These are phyloP conservation scores for Zarea fungicola DNA, from an alignment of 2,329 filamentous ascomycete genomes.

Conservation along the genomic window DNA sequence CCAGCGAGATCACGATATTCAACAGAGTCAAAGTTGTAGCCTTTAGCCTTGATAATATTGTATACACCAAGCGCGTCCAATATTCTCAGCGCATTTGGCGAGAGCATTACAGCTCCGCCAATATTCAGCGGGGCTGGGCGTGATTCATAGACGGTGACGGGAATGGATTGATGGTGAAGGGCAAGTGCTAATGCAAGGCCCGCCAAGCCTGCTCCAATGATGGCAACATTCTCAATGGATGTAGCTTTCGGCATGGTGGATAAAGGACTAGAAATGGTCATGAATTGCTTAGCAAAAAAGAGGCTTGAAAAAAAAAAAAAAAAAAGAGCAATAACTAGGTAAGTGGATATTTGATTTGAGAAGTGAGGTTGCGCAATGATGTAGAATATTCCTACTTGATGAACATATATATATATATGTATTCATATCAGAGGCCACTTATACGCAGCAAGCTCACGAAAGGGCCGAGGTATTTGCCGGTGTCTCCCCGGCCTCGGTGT, in stretches of 20 bases:
- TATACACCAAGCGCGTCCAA: constrained; percentile 48
- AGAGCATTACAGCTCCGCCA: constrained; percentile 54
- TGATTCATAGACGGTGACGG: constrained; percentile 46
- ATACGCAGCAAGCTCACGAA: too few species aligned
- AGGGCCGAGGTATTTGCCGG: too few species aligned
- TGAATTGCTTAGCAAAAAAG: too few species aligned
- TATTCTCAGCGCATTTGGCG: constrained; percentile 52
- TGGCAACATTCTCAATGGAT: constrained; percentile 21
- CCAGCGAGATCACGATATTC: constrained; percentile 36
- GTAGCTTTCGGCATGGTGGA: not conserved
- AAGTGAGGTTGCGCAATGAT: too few species aligned
- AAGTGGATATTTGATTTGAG: too few species aligned
- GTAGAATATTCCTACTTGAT: too few species aligned
- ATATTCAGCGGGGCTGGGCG: constrained; percentile 39
- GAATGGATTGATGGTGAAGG: constrained; percentile 46
- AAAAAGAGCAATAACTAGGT: too few species aligned
- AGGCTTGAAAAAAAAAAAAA: not conserved
- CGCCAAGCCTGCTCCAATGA: constrained; percentile 33
- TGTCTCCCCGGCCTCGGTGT: too few species aligned
- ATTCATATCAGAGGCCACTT: too few species aligned
- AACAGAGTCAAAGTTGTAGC: constrained; percentile 47
- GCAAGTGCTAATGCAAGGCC: constrained; percentile 52
- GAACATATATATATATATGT: too few species aligned
- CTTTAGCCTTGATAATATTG: constrained; percentile 35
- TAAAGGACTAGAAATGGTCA: too few species aligned